Percentiles rank a stretch among this genome's conserved stretches.
These are phyloP conservation scores for Pseudohyphozyma bogoriensis DNA, from an alignment of 768 basidiomycete genomes.

Conservation along the genomic window DNA sequence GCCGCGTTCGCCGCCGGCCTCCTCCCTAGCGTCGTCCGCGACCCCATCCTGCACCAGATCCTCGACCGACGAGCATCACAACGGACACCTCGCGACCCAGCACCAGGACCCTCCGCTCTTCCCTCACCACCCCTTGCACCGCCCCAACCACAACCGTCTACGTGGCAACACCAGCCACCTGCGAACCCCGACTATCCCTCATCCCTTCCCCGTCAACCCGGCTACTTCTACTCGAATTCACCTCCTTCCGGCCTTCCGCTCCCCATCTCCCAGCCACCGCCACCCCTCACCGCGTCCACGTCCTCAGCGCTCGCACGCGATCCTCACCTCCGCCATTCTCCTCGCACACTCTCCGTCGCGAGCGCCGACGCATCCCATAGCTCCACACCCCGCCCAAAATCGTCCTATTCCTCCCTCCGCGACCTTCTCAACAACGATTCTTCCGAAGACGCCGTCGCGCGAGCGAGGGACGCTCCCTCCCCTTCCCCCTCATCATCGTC, in stretches of 20 bases:
- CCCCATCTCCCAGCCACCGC: neutral
- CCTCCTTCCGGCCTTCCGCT: neutral
- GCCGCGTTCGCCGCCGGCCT: neutral
- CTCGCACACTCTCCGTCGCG: neutral
- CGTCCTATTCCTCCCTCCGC: no score
- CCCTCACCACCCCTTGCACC: neutral
- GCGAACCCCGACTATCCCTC: neutral
- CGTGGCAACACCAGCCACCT: neutral
- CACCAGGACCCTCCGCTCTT: neutral
- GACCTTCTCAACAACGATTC: no score
- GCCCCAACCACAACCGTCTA: neutral
- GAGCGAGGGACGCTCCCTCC: no score
- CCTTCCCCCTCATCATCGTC: no score
- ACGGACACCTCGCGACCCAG: neutral
- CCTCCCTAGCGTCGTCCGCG: slow-evolving; percentile 1
- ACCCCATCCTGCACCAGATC: neutral
- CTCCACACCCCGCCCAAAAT: no score
- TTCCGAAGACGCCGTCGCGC: no score
- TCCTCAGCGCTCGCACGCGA: no score
- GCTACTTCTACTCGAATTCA: neutral
- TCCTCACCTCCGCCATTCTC: neutral
- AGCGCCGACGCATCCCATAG: neutral
- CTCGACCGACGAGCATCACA: neutral
- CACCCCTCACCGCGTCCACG: no score
- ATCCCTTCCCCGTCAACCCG: neutral